Percentiles rank a stretch among this genome's conserved stretches.
phyloP scores from a whole-genome alignment of 805 yeast species.

The Yamadazyma akitaensis region DNA sequence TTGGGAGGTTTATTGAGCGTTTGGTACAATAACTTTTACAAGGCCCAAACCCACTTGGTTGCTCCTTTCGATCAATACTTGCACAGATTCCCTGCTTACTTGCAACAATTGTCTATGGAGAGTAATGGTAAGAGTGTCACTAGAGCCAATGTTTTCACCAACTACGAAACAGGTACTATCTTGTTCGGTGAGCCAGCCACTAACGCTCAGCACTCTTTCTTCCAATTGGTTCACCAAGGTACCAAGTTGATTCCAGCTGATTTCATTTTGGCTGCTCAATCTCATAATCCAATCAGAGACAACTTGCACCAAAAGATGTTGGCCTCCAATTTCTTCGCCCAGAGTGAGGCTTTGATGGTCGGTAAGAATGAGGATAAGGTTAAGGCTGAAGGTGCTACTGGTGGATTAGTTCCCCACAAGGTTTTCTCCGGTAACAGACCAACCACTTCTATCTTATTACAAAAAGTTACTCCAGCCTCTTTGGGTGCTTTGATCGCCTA shows the following conservation, averaged over 20 bases:
- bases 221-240: constrained; percentile 99
- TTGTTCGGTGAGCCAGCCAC: constrained; percentile 99
- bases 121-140: constrained; percentile 98
- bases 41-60: constrained; percentile 96
- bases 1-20: constrained; percentile 91
- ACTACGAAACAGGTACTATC: constrained; percentile 94
- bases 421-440: constrained; percentile 98
- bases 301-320: constrained; percentile 96
- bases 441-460: constrained; percentile 93
- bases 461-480: constrained; percentile 94
- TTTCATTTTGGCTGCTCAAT: constrained; percentile 93
- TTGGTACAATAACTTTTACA: constrained; percentile 98
- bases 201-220: constrained; percentile 98
- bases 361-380: constrained; percentile 88
- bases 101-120: constrained; percentile 98
- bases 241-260: constrained; percentile 96
- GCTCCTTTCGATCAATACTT: constrained; percentile 99
- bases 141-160: constrained; percentile 84
- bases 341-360: constrained; percentile 95
- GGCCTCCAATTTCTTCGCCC: constrained; percentile 99
- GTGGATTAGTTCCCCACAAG: constrained; percentile 89
- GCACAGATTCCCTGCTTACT: constrained; percentile 98
- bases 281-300: constrained; percentile 94
- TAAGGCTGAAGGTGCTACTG: constrained; percentile 84
- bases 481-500: constrained; percentile 95